Evolutionary conservation across 1,284 basidiomycete genomes (phyloP), one percentile per base, ranked within the genome.

Genomic region (Anthracocystis walkeri): DNA sequence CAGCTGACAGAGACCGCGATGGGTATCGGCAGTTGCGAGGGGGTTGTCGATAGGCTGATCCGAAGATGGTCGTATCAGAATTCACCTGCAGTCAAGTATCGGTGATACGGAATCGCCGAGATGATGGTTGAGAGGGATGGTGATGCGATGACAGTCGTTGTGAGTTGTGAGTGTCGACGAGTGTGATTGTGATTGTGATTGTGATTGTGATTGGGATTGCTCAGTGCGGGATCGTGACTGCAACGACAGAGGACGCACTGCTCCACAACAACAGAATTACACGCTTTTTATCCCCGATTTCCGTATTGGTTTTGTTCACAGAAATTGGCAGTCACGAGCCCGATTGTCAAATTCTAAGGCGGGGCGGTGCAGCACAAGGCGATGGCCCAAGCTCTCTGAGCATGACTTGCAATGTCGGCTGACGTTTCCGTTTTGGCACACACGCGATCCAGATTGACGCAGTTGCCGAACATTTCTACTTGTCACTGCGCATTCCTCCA

Each of bases 61-160:
- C 20, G 31, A 16, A 7, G 50, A 2, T 33, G 49, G 12, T 51
- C 18, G 33, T 38, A 20, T 49, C 18, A 51, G 20, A 12, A 21
- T 14, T 7, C 31, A 20, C 23, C 33, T 21, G 49, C 49, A 27
- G 20, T 41, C 16, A 41, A 27, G 31, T 2, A 14, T 7, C 6
- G 45, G 33, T 7, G 42, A 27, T 40, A 45, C 55, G 46, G 54
- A 38, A 58, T 10, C 5, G 21, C 35, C 45, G 55, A 41, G 45
- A 49, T 29, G 55, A 58, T 49, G 55, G 35, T 58, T 7, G 53
- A 29, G 18, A n/a, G 31, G 35, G 12, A 4, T 3, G 2, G 35
- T 14, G 35, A 38, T 38, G 35, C 35, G 35, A 18, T 38, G 12
- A 49, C 3, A 41, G 45, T 25, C 25, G 54, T 48, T 46, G 31